Conservation (phyloP, 2,329 filamentous ascomycete species). For the Fusarium chaquense region DNA sequence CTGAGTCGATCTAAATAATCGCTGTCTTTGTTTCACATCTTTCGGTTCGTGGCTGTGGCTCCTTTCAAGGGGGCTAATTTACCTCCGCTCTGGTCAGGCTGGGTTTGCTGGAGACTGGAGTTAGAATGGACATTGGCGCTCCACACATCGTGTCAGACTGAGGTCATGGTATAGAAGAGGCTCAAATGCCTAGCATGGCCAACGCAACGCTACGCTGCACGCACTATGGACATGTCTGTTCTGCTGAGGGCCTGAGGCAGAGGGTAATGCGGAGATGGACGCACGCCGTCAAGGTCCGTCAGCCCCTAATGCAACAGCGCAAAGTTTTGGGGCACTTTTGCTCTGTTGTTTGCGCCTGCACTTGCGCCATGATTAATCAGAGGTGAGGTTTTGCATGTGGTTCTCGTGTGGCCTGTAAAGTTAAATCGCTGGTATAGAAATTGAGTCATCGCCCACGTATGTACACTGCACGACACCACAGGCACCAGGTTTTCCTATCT, state of each 20-base stretch:
- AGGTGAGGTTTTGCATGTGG: slow-evolving; percentile 14
- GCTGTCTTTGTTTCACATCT: slow-evolving; percentile 31
- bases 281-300: slow-evolving; percentile 18
- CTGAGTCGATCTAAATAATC: slow-evolving; percentile 40
- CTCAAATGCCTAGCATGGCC: slow-evolving; percentile 36
- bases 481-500: slow-evolving; percentile 11
- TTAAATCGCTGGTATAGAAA: slow-evolving; percentile 19
- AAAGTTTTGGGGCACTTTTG: slow-evolving; percentile 24
- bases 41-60: slow-evolving; percentile 18
- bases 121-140: slow-evolving; percentile 31
- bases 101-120: slow-evolving; percentile 18
- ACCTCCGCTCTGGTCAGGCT: slow-evolving; percentile 34
- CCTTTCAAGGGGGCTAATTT: slow-evolving; percentile 35
- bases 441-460: slow-evolving; percentile 13
- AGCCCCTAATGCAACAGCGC: slow-evolving; percentile 30
- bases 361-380: slow-evolving; percentile 2
- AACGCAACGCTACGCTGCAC: slow-evolving; percentile 16
- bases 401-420: slow-evolving; percentile 3
- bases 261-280: slow-evolving; percentile 17
- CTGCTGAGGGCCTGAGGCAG: slow-evolving; percentile 9
- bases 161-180: slow-evolving; percentile 43
- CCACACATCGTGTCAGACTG: slow-evolving; percentile 46
- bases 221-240: not conserved
- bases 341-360: not conserved
- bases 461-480: slow-evolving; percentile 6